Evolutionary conservation across 345 rosid genomes (phyloP), one percentile per base, ranked within the genome.

Genomic region (Gossypium raimondii): DNA sequence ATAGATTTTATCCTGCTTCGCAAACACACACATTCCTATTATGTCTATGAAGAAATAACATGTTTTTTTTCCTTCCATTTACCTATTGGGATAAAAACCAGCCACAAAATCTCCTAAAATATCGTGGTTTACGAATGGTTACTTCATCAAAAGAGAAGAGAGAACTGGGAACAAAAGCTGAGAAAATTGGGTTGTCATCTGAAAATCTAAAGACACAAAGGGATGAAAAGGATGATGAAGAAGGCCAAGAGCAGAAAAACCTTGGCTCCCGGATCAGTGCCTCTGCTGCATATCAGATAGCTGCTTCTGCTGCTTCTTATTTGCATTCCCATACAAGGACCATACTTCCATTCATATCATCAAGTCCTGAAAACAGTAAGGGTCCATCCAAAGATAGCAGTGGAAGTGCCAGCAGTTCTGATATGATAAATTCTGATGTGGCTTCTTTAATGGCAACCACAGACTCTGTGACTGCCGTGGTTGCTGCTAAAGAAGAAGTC

Each of bases 401-500:
- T 72, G 69, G 78, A 66, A 76, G 45, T 75, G 75, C 55, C 50
- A 78, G 83, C 38, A 70, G 72, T 57, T 22, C 77, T 77, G 79
- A 80, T 56, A 50, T 51, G 14, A 81, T 87, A 78, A 78, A 85
- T 67, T 67, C 87, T 0, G 87, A 92, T 38, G 81, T 80, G 82
- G 88, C 88, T 14, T 90, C 94, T 80, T 67, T 96, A 14, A 81
- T 90, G 85, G 97, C 97, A 24, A 90, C 99, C 48, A 92, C 97
- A 17, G 98, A 96, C 82, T 93, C 99, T 5, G 91, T 96, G 78
- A 93, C 99, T 1, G 94, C 99, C 0, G 98, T 96, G 60, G 98
- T 96, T 59, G 96, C 99, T 43, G 98, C 97, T 2, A 79, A 93
- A 81, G 98, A 96, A 76, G 97, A 96, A 67, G 93, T 88, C 74